These are phyloP conservation scores for Saccharomyces hybrid DNA, from an alignment of 1,139 yeast species.

Conservation along the genomic window DNA sequence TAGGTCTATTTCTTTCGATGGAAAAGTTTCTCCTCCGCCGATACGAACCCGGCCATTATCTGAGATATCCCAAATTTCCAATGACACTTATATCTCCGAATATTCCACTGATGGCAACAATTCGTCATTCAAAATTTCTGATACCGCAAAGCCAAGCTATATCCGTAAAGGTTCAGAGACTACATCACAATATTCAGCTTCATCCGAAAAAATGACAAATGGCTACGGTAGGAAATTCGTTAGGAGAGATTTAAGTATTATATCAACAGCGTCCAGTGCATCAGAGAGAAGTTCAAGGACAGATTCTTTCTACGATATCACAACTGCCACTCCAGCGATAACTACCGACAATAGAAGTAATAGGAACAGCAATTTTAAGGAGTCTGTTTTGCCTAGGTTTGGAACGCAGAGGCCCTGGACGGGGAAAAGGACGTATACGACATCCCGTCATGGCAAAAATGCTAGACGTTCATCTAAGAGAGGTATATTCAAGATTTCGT, in stretches of 20 bases:
- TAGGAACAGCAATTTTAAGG: slow-evolving; percentile 16
- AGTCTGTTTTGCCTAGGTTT: slow-evolving; percentile 26
- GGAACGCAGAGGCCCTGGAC: slow-evolving; percentile 23
- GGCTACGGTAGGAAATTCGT: slow-evolving; percentile 14
- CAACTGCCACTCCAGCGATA: slow-evolving; percentile 28
- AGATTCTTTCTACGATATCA: slow-evolving; percentile 36
- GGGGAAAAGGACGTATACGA: slow-evolving; percentile 40
- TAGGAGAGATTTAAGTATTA: slow-evolving; percentile 33
- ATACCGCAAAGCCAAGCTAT: slow-evolving; percentile 10
- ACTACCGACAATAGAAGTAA: slow-evolving; percentile 18
- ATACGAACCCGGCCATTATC: slow-evolving; percentile 52
- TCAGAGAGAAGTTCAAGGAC: slow-evolving; percentile 38
- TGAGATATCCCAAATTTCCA: slow-evolving; percentile 57
- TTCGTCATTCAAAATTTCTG: slow-evolving; percentile 20
- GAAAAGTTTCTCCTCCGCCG: slow-evolving; percentile 11
- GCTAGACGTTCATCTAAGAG: slow-evolving; percentile 24
- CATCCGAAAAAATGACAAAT: slow-evolving; percentile 7
- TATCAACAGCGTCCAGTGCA: slow-evolving; percentile 37
- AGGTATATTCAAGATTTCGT: slow-evolving; percentile 13
- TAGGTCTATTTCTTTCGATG: slow-evolving; percentile 9
- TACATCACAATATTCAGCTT: slow-evolving; percentile 15
- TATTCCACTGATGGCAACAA: slow-evolving; percentile 33
- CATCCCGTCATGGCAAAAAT: slow-evolving; percentile 25
- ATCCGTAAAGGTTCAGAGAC: slow-evolving; percentile 11
- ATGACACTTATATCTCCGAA: slow-evolving; percentile 41